These are phyloP conservation scores for Fabrea salina DNA, from an alignment of 169 alveolate species.

Conservation along the genomic window DNA sequence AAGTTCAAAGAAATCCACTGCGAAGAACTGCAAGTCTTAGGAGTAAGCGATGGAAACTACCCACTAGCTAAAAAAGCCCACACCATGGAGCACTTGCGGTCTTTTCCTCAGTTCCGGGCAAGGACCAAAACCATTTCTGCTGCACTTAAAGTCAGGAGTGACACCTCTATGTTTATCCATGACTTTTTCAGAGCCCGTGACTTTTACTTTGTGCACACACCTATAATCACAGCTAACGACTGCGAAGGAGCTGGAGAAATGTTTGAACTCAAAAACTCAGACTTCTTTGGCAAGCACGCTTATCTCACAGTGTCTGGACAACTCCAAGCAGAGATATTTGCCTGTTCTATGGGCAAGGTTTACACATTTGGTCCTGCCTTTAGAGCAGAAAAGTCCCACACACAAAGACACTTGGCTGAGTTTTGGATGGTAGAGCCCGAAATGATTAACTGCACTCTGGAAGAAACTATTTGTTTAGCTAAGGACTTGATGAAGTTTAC, in stretches of 20 bases:
- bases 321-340: slow-evolving; percentile 59
- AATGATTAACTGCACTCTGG: neutral
- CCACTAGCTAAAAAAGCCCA: slow-evolving; percentile 69
- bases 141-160: neutral
- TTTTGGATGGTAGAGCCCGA: slow-evolving; percentile 91
- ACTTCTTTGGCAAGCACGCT: slow-evolving; percentile 44
- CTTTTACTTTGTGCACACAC: slow-evolving; percentile 52
- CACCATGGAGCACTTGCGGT: slow-evolving; percentile 62
- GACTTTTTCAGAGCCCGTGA: slow-evolving; percentile 71
- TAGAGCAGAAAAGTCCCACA: slow-evolving; percentile 87
- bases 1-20: too few species aligned
- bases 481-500: slow-evolving; percentile 46
- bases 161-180: slow-evolving; percentile 56
- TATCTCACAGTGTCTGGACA: slow-evolving; percentile 82
- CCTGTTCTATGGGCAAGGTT: slow-evolving; percentile 68
- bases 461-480: slow-evolving; percentile 54
- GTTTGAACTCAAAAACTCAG: slow-evolving; percentile 9
- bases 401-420: slow-evolving; percentile 83
- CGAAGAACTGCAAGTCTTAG: too few species aligned
- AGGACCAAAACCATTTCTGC: slow-evolving; percentile 46
- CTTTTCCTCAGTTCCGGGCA: slow-evolving; percentile 63
- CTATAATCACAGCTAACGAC: slow-evolving; percentile 83
- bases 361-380: slow-evolving; percentile 89
- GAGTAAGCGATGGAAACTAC: slow-evolving; percentile 44
- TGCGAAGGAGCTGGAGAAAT: slow-evolving; percentile 85